Evolutionary conservation across 345 rosid species (phyloP), one percentile per base, ranked within the genome.

Genomic region (Corchorus olitorius): DNA sequence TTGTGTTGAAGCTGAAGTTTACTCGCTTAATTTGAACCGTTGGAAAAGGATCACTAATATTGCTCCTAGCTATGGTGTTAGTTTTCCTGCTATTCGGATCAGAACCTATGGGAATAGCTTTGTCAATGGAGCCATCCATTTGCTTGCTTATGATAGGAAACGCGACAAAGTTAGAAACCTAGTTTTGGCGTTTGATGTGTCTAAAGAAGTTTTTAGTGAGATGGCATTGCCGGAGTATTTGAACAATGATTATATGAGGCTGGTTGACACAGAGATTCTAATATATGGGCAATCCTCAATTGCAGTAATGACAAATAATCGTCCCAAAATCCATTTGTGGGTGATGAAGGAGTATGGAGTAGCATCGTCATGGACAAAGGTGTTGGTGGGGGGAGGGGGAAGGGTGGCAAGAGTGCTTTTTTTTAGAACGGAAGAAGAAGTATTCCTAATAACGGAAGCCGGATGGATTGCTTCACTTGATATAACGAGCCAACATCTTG

Each of bases 71-170:
- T 14, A 15, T n/a, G 16, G 59, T 54, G 6, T 43, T 43, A 4
- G 5, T 2, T 15, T 54, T 10, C 14, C 5, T 13, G 27, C 27
- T 27, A 27, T 6, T 54, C 13, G 5, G 0, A 4, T n/a, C n/a
- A 54, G 59, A 14, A 10, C 13, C 59, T 13, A 54, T 14, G n/a
- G 14, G 5, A 43, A 43, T 43, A 43, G 46, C 46, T 54, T 54
- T 54, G 59, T 54, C 5, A 14, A 54, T 54, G 59, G 59, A 54
- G 59, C 59, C 59, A 54, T 54, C 59, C 59, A 54, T 54, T 54
- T 54, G 16, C 9, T 54, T 54, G 46, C 46, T 43, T 8, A 43
- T 43, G 46, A 43, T 5, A 43, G 46, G 46, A 43, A 43, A 43
- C 13, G 14, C 6, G 27, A 27, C 9, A 54, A 15, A 13, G 8